These are phyloP conservation scores for Carpinus fangiana DNA, from an alignment of 306 rosid species.

Conservation along the genomic window DNA sequence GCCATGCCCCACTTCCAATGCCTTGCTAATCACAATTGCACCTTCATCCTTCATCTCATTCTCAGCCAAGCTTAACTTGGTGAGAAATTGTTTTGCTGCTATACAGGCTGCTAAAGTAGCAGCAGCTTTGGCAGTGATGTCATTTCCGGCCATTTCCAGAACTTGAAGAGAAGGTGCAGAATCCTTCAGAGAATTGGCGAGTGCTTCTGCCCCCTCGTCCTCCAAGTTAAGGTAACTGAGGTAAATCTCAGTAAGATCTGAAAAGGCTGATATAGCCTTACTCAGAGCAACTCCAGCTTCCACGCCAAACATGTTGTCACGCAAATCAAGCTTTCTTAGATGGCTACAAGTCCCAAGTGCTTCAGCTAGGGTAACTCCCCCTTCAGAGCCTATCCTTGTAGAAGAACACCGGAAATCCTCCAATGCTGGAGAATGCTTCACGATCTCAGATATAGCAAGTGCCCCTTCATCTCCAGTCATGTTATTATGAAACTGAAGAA, in stretches of 20 bases:
- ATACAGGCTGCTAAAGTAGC: constrained; percentile 64
- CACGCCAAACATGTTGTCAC: constrained; percentile 89
- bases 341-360: constrained; percentile 69
- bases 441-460: constrained; percentile 59
- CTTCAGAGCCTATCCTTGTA: constrained; percentile 80
- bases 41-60: constrained; percentile 90
- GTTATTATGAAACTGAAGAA: constrained; percentile 87
- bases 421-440: constrained; percentile 60
- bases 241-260: constrained; percentile 67
- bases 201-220: constrained; percentile 75
- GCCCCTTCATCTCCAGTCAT: constrained; percentile 76
- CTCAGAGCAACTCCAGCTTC: constrained; percentile 80
- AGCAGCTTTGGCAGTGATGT: constrained; percentile 62
- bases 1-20: constrained; percentile 62
- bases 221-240: constrained; percentile 83
- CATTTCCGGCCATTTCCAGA: constrained; percentile 85
- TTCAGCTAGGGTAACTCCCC: constrained; percentile 75
- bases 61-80: constrained; percentile 67
- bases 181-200: constrained; percentile 64
- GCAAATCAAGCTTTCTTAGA: constrained; percentile 79
- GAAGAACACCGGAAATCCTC: constrained; percentile 90
- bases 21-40: constrained; percentile 63
- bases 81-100: constrained; percentile 63
- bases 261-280: constrained; percentile 54
- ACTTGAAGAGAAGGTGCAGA: constrained; percentile 74